Percentiles rank a stretch among this genome's conserved stretches.
Conservation (phyloP, 2,329 filamentous ascomycete species). For the Diplodia scrobiculata region DNA sequence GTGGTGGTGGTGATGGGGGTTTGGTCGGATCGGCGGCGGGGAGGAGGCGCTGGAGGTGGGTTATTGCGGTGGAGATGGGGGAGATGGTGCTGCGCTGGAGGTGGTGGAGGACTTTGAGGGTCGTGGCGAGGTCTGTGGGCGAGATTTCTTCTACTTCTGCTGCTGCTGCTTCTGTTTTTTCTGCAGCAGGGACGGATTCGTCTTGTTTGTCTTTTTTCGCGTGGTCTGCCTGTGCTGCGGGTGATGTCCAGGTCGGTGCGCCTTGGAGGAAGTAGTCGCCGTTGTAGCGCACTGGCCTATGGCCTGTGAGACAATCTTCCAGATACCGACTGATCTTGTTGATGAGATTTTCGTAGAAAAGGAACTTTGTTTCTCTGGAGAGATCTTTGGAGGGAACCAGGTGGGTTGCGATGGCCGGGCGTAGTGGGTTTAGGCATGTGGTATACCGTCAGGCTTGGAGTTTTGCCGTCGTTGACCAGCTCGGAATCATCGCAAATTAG, state of each 20-base stretch:
- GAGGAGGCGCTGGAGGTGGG: neutral
- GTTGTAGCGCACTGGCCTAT: neutral
- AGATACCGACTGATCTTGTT: neutral
- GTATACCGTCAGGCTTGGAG: neutral
- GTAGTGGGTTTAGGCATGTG: neutral
- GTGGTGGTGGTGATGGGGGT: neutral
- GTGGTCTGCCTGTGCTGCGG: neutral
- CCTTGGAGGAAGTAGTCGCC: neutral
- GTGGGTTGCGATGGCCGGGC: conserved; percentile 1
- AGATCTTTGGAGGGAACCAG: neutral
- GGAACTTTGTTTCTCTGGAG: neutral
- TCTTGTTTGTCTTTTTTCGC: neutral
- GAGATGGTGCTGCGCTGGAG: neutral
- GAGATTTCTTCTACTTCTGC: neutral
- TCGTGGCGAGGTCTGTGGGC: neutral
- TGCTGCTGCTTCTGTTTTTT: neutral
- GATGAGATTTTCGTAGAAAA: neutral
- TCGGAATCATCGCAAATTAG: neutral
- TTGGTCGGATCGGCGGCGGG: no score
- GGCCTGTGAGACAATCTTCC: neutral
- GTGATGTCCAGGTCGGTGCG: no score
- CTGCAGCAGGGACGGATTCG: no score
- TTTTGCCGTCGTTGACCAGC: neutral
- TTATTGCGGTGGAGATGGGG: neutral
- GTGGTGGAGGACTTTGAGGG: neutral